A percentile compares a stretch with the other conserved stretches of the same genome.
Evolutionary conservation across 106 monocot species (phyloP).

Genomic region (Platanthera guangdongensis): DNA sequence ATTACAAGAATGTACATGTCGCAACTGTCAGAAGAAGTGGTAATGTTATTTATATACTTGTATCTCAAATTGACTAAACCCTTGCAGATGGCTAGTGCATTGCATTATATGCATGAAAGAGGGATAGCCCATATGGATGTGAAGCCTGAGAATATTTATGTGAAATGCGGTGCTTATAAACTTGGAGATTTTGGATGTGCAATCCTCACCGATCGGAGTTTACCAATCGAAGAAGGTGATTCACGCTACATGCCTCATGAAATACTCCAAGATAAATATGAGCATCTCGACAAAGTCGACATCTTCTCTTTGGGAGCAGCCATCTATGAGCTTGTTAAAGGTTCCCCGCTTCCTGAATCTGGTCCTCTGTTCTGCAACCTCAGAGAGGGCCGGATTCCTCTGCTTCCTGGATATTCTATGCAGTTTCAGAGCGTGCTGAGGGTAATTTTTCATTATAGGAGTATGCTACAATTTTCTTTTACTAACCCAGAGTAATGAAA

Average conservation of each 20-base stretch:
- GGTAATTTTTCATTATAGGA: slow-evolving; percentile 25
- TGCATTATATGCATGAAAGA: slow-evolving; percentile 69
- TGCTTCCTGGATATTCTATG: slow-evolving; percentile 78
- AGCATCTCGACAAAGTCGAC: slow-evolving; percentile 89
- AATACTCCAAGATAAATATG: slow-evolving; percentile 78
- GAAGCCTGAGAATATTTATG: slow-evolving; percentile 97
- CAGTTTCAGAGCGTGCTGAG: slow-evolving; percentile 74
- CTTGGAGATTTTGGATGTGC: slow-evolving; percentile 98
- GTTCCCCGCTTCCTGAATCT: slow-evolving; percentile 67
- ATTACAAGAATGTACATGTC: too few relatives aligned
- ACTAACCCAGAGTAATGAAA: not conserved
- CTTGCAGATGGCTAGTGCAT: slow-evolving; percentile 69
- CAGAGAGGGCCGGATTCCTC: slow-evolving; percentile 76
- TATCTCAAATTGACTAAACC: not conserved
- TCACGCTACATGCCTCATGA: slow-evolving; percentile 91
- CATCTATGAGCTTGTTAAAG: slow-evolving; percentile 77
- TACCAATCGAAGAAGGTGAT: slow-evolving; percentile 91
- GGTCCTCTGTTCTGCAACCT: slow-evolving; percentile 72
- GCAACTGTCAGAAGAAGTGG: too few relatives aligned
- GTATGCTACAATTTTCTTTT: too few relatives aligned
- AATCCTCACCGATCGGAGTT: slow-evolving; percentile 56
- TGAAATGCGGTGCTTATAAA: slow-evolving; percentile 67
- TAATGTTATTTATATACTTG: too few relatives aligned
- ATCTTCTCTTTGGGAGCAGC: slow-evolving; percentile 86
- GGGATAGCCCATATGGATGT: slow-evolving; percentile 92